Percentiles rank a stretch among this genome's conserved stretches.
These are phyloP conservation scores for Hypoxylon perforatum DNA, from an alignment of 495 filamentous ascomycete genomes.

Conservation along the genomic window DNA sequence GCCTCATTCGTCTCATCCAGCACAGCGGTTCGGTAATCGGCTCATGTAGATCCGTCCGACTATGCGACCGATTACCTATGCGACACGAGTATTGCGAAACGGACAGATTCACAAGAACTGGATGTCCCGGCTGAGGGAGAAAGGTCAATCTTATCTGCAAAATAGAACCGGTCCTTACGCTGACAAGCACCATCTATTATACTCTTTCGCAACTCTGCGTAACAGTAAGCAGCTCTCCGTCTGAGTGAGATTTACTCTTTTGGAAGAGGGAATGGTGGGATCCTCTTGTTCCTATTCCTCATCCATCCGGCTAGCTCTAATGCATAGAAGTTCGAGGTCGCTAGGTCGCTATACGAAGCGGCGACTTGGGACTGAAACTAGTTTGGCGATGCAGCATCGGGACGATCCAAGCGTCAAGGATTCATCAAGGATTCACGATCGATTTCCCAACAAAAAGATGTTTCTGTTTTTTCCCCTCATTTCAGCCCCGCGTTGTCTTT, in stretches of 20 bases:
- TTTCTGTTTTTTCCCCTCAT: slow-evolving; percentile 12
- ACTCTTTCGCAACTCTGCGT: neutral
- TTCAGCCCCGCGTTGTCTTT: slow-evolving; percentile 21
- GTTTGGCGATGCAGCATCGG: neutral
- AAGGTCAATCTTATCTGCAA: neutral
- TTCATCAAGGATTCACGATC: slow-evolving; percentile 25
- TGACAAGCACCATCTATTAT: slow-evolving; percentile 15
- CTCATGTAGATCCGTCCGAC: slow-evolving; percentile 1
- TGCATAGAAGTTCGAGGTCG: slow-evolving; percentile 1
- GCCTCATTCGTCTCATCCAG: too few relatives aligned
- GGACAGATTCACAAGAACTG: neutral
- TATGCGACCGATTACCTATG: too few relatives aligned
- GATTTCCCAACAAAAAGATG: slow-evolving; percentile 42
- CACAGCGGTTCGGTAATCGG: neutral
- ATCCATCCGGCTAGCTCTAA: slow-evolving; percentile 1
- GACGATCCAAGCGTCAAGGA: slow-evolving; percentile 22
- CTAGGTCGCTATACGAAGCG: slow-evolving; percentile 5
- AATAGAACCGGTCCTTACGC: neutral
- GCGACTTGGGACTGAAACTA: neutral
- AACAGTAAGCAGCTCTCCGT: slow-evolving; percentile 32
- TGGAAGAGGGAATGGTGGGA: slow-evolving; percentile 29
- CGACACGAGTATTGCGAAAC: too few relatives aligned
- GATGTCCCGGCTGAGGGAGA: neutral
- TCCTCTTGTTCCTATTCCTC: neutral
- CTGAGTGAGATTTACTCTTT: slow-evolving; percentile 17